Base-by-base conservation (phyloP, 2,329 filamentous ascomycete species). In the Colletotrichum lentis region DNA sequence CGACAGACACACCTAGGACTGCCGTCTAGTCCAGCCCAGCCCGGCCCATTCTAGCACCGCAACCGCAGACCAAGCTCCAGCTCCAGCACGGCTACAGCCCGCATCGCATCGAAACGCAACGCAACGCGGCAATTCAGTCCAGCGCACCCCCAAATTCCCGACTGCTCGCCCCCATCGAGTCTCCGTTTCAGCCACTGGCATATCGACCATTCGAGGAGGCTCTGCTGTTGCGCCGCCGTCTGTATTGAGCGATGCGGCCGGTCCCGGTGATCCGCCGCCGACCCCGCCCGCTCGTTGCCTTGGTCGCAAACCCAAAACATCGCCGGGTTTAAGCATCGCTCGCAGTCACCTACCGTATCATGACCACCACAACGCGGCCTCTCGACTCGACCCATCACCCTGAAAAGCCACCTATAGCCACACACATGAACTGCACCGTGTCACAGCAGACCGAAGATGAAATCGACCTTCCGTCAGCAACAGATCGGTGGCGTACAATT, bases 211-310 rank as follows among this genome's bases (percentile, higher is more conserved):
- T 20, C 22, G 14, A 54, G 41, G 47, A n/a, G 14, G 10, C 18
- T 62, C 35, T 6, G 14, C 31, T 31, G 16, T 60, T 18, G 18
- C 43, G n/a, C 35, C 27, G 49, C 20, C 20, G 18, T 12, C 14
- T 37, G 18, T 10, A 54, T 55, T n/a, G 43, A 35, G 54, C 37
- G 20, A 54, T n/a, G 56, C 41, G 20, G 43, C 57, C 22, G 27
- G n/a, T 46, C 37, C 18, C n/a, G 50, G 12, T 14, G 56, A 55
- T 54, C 44, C 56, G 53, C 44, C 56, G 53, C 64, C 44, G 49
- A 67, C 46, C 53, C 60, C 64, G 64, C 53, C 60, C 53, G 49
- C 35, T 53, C 46, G 20, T 52, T 10, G 31, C 31, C 8, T 31
- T 31, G 46, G 20, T 43, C n/a, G 27, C 57, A 37, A 41, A 24